Base-by-base conservation (phyloP, 306 rosid species). In the Fragaria nilgerrensis region DNA sequence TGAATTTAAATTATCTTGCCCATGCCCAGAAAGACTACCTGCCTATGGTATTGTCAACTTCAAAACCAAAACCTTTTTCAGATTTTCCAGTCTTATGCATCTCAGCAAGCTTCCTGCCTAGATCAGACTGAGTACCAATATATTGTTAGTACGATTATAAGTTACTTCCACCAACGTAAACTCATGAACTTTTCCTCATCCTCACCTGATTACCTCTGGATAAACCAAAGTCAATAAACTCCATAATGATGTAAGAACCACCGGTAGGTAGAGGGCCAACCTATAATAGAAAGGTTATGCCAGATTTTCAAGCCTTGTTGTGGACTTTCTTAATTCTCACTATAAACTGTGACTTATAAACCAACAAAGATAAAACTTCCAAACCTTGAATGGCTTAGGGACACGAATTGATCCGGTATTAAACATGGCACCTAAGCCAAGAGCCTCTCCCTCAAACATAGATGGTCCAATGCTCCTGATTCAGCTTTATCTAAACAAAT, bases 371-470 rank as follows among this genome's bases (percentile, higher is more conserved):
- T 45, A 49, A 68, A 75, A 32, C 82, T 61, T 82, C 50, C 50
- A 29, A 19, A 94, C 98, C 98, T 94, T 94, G 81, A 77, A 92
- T 9, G 98, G 98, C 82, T 82, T 85, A 79, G 98, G 98, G 53
- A 94, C 97, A 44, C 92, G 86, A 61, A 94, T 92, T 15, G 96
- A 68, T 78, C 83, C 15, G 0, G 96, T 89, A 76, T 90, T 92
- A 69, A 82, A 94, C 96, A 94, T 94, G 61, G 95, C 98, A 64
- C 87, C 88, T 86, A 94, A 85, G 73, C 98, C 97, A 77, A 92
- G 96, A 71, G 97, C 96, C 85, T 94, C 98, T 32, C 88, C 98
- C 82, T 92, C 96, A 88, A 94, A 94, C 97, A 94, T 94, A 19
- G 95, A 88, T 39, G 95, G 87, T 75, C 96, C 98, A 53, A 94